These are phyloP conservation scores for Monascus ruber DNA, from an alignment of 2,329 filamentous ascomycete species.

Conservation along the genomic window DNA sequence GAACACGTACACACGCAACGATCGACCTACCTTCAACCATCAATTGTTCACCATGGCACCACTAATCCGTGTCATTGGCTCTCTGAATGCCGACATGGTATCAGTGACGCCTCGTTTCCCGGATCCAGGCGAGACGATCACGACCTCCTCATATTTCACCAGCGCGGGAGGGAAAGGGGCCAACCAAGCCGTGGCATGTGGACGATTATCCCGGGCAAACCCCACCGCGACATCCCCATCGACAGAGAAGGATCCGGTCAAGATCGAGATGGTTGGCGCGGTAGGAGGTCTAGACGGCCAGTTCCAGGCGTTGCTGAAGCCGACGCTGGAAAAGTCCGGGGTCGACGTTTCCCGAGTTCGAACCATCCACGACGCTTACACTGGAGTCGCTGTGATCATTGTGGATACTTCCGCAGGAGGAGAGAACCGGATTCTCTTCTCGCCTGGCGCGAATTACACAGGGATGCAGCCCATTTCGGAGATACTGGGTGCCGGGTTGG, in stretches of 20 bases:
- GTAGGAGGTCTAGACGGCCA: slow-evolving; percentile 52
- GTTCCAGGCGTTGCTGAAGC: slow-evolving; percentile 51
- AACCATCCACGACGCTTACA: slow-evolving; percentile 39
- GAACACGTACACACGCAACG: no score
- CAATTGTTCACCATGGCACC: slow-evolving; percentile 23
- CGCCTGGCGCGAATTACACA: slow-evolving; percentile 56
- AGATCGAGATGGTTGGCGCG: slow-evolving; percentile 61
- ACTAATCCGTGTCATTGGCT: slow-evolving; percentile 73
- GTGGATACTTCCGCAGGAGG: slow-evolving; percentile 58
- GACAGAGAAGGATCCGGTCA: slow-evolving; percentile 17
- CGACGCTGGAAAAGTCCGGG: slow-evolving; percentile 49
- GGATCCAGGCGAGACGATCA: slow-evolving; percentile 74
- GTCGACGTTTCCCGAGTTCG: slow-evolving; percentile 49
- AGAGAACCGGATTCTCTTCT: slow-evolving; percentile 66
- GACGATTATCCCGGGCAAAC: slow-evolving; percentile 58
- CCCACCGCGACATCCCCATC: slow-evolving; percentile 9
- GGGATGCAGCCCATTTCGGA: slow-evolving; percentile 30
- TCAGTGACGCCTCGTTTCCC: slow-evolving; percentile 79
- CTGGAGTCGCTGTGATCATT: slow-evolving; percentile 63
- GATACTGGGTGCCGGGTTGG: slow-evolving; percentile 27
- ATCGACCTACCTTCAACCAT: no score
- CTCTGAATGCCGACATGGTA: slow-evolving; percentile 88
- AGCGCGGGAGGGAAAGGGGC: slow-evolving; percentile 88
- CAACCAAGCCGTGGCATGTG: slow-evolving; percentile 86
- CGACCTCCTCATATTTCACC: slow-evolving; percentile 62